Evolutionary conservation across 1,284 basidiomycete genomes (phyloP), one percentile per base, ranked within the genome.

Genomic region (Cutaneotrichosporon sp.): DNA sequence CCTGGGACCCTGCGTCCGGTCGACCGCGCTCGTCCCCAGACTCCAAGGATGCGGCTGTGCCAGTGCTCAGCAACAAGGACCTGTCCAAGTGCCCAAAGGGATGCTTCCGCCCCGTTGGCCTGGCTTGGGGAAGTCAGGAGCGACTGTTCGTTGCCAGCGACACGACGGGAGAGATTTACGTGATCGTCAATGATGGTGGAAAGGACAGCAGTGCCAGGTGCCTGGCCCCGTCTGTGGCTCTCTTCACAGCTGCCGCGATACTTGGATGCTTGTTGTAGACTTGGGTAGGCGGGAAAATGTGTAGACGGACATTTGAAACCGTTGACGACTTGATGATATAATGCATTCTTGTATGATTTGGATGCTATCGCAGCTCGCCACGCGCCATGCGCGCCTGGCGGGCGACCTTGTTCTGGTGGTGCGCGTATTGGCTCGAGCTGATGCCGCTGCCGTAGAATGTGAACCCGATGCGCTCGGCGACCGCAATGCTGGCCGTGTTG

Each of bases 51-150:
- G 65, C 56, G 0, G 51, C 50, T 2, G 50, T 40, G 21, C 47
- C 60, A 18, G 61, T 66, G 11, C 21, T 63, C 11, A 46, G 40
- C 46, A 59, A 51, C 32, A 46, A 56, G 26, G 62, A 66, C 32
- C 10, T 66, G 11, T 30, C 34, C 16, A 47, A 46, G 34, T 66
- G 65, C 30, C 65, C 65, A 0, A 18, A 30, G 16, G 22, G 21
- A 14, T 66, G 65, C 38, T 66, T 63, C 62, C 40, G 65, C n/a
- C 65, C 65, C 22, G 62, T 63, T 21, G 65, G 62, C 2, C 62
- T 66, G 5, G 65, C 62, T n/a, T 59, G 56, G 59, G 65, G 61
- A 36, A 16, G 9, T 11, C 18, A 42, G 16, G 59, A 36, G n/a
- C 42, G 65, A 2, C 62, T 66, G 18, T 66, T 51, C 21, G 26